Evolutionary conservation across 106 monocot genomes (phyloP).

Genomic region (Acorus gramineus): DNA sequence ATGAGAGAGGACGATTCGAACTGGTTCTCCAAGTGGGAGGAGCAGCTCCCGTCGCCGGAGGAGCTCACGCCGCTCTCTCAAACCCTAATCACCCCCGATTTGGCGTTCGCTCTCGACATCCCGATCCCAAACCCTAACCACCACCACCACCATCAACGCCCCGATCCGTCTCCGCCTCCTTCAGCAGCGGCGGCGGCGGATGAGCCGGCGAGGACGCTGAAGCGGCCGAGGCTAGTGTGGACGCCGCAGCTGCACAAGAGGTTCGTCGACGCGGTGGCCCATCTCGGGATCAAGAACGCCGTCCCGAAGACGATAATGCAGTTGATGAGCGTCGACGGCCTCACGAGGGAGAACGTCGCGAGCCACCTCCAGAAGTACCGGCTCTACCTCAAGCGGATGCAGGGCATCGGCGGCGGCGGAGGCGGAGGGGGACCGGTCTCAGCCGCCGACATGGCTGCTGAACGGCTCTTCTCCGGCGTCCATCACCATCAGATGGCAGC

Average conservation of each 20-base stretch:
- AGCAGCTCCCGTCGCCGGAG: constrained; percentile 13
- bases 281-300: constrained; percentile 22
- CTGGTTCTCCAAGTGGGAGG: constrained; percentile 15
- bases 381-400: constrained; percentile 24
- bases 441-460: constrained; percentile 30
- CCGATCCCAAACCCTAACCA: not conserved
- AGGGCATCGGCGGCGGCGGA: constrained; percentile 6
- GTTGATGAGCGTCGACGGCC: constrained; percentile 20
- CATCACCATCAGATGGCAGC: constrained; percentile 38
- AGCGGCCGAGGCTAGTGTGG: constrained; percentile 19
- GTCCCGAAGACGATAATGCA: constrained; percentile 27
- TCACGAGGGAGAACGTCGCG: constrained; percentile 22
- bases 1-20: constrained; percentile 6
- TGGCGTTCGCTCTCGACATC: constrained; percentile 16
- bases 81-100: constrained; percentile 16
- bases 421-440: constrained; percentile 7
- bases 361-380: constrained; percentile 27
- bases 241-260: constrained; percentile 22
- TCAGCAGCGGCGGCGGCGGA: not conserved
- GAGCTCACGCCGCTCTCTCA: constrained; percentile 18
- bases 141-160: not conserved
- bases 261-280: constrained; percentile 16
- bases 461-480: constrained; percentile 59
- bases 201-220: constrained; percentile 10
- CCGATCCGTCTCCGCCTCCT: not conserved